Conservation (phyloP, 352 stramenopile species). For the Blastocystis sp. region DNA sequence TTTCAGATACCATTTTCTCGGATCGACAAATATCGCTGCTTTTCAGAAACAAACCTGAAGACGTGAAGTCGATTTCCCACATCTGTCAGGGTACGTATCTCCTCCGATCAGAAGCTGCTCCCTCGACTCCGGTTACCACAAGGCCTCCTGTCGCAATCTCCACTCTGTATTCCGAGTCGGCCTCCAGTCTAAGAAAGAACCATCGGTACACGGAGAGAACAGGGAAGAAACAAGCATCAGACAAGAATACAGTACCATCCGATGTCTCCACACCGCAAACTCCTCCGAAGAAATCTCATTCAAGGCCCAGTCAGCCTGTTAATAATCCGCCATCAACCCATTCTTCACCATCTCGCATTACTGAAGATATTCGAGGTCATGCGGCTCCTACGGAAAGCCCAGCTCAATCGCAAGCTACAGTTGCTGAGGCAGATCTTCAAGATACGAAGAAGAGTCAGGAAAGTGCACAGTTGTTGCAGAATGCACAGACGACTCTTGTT, state of each 20-base stretch:
- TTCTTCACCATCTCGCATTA: too few relatives aligned
- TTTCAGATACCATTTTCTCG: neutral
- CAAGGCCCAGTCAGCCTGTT: neutral
- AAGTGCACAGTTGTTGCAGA: neutral
- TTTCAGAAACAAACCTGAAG: neutral
- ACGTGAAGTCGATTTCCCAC: neutral
- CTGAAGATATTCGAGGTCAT: neutral
- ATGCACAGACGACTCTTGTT: neutral
- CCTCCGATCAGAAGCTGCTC: neutral
- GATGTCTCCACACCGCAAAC: neutral
- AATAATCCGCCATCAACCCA: neutral
- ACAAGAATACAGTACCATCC: neutral
- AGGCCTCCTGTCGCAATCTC: neutral
- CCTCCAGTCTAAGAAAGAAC: neutral
- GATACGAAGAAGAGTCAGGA: neutral
- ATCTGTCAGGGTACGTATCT: neutral
- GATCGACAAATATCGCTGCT: neutral
- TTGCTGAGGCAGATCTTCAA: neutral
- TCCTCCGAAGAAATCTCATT: neutral
- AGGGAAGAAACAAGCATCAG: too few relatives aligned
- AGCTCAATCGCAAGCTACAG: neutral
- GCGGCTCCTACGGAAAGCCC: neutral
- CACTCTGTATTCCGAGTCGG: neutral
- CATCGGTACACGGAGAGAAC: too few relatives aligned
- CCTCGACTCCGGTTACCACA: neutral